These are phyloP conservation scores for Sporopachydermia quercuum DNA, from an alignment of 805 yeast genomes.

Conservation along the genomic window DNA sequence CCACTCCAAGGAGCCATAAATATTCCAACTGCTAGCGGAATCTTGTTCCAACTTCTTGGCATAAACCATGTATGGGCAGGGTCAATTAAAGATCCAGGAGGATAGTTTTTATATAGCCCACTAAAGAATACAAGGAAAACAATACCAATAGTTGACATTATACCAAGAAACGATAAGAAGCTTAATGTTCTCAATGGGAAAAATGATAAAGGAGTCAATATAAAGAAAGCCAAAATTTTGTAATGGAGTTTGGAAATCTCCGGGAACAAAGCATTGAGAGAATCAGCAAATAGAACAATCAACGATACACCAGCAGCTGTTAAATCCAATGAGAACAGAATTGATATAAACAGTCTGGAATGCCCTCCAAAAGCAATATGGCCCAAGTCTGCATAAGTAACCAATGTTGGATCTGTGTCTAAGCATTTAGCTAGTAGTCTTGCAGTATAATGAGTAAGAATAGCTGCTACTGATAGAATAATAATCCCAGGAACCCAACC, in stretches of 20 bases:
- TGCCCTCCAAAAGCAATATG: constrained; percentile 69
- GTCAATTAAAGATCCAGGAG: constrained; percentile 63
- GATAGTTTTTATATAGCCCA: constrained; percentile 41
- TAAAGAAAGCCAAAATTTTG: constrained; percentile 50
- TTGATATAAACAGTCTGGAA: constrained; percentile 61
- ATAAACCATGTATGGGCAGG: constrained; percentile 53
- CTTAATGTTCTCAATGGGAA: constrained; percentile 64
- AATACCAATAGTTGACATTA: constrained; percentile 51
- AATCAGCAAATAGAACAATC: constrained; percentile 73
- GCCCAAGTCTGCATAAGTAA: constrained; percentile 83
- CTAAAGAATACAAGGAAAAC: constrained; percentile 42
- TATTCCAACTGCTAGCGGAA: constrained; percentile 24
- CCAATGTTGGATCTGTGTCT: constrained; percentile 65
- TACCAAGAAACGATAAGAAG: constrained; percentile 55
- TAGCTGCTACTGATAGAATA: constrained; percentile 44
- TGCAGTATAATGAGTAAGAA: constrained; percentile 66
- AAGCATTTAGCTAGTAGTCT: constrained; percentile 55
- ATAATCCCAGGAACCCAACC: constrained; percentile 55
- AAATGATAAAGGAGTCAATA: constrained; percentile 69
- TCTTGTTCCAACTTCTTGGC: constrained; percentile 42
- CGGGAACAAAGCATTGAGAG: constrained; percentile 57
- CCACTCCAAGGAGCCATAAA: constrained; percentile 65
- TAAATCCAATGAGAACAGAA: constrained; percentile 62
- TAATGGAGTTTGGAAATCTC: constrained; percentile 34
- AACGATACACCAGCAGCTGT: constrained; percentile 73